A percentile compares a stretch with the other conserved stretches of the same genome.
Conservation (phyloP, 2,329 filamentous ascomycete genomes). For the Botrytis cinerea region DNA sequence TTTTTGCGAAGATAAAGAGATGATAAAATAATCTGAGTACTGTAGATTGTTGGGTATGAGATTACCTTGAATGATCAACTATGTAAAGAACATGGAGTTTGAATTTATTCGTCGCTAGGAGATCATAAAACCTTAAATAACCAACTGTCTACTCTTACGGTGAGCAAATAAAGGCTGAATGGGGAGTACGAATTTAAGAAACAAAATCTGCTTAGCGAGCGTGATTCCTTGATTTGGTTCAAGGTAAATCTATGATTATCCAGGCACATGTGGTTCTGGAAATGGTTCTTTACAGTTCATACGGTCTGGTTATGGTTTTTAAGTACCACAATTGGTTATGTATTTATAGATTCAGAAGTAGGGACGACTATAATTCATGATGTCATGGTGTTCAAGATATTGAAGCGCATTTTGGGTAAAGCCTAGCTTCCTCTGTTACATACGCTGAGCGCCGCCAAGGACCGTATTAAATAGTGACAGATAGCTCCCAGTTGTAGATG, state of each 20-base stretch:
- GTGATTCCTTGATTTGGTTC: background rate
- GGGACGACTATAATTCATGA: background rate
- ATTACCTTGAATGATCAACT: background rate
- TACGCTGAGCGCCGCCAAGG: background rate
- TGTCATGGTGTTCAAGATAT: background rate
- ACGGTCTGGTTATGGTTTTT: background rate
- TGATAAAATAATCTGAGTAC: background rate
- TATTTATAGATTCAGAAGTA: background rate
- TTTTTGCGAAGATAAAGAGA: background rate
- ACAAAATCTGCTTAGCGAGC: background rate
- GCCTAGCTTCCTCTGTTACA: background rate
- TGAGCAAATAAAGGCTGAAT: background rate
- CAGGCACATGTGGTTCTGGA: background rate
- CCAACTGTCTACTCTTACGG: background rate
- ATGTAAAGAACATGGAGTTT: background rate
- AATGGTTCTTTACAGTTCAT: background rate
- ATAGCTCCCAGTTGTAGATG: background rate
- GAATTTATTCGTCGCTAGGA: background rate
- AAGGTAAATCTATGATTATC: background rate
- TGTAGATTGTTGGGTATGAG: background rate
- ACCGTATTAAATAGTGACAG: too few species aligned
- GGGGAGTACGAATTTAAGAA: background rate
- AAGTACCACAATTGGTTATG: background rate
- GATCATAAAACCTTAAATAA: background rate
- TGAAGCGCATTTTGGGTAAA: background rate